Evolutionary conservation across 1,284 basidiomycete genomes (phyloP), one percentile per base, ranked within the genome.

Genomic region (Melampsora americana): DNA sequence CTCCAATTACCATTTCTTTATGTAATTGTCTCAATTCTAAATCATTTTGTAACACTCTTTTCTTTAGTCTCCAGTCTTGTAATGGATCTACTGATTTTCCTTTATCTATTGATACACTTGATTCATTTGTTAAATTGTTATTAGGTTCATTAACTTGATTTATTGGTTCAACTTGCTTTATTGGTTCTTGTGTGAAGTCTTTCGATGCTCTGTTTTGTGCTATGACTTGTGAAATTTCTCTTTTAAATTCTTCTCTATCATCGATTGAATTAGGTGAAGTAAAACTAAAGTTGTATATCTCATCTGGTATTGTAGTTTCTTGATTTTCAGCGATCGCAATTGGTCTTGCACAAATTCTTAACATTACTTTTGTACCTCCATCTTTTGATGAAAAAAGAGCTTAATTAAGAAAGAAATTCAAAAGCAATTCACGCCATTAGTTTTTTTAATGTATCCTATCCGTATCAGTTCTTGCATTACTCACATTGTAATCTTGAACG

Each of bases 331-430:
- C 18, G 0, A 42, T 50, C 46, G 62, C 7, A 71, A 72, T 18
- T n/a, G 44, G 71, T 78, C 66, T 60, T 69, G 88, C 39, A 92
- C 84, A 62, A 62, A 73, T 74, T 81, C 92, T 92, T 67, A 93
- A 85, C 75, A 88, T 86, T 79, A 91, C 89, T 81, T 91, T 89
- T 0, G 90, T 83, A 2, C 90, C 87, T 75, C 89, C 89, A 79
- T 90, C 89, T 81, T 92, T 92, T 82, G 90, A 91, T 79, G 90
- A 91, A 82, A 92, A 92, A 46, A 92, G 85, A 18, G 89, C 91
- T 91, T 80, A 67, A 18, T 44, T 12, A 30, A 44, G 50, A 30
- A 28, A 16, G 20, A 4, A 42, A 65, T 60, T 30, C n/a, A 67
- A 53, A 35, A 53, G 32, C 14, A n/a, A n/a, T n/a, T n/a, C n/a